These are phyloP conservation scores for Suillus americanus DNA, from an alignment of 768 basidiomycete genomes.

Conservation along the genomic window DNA sequence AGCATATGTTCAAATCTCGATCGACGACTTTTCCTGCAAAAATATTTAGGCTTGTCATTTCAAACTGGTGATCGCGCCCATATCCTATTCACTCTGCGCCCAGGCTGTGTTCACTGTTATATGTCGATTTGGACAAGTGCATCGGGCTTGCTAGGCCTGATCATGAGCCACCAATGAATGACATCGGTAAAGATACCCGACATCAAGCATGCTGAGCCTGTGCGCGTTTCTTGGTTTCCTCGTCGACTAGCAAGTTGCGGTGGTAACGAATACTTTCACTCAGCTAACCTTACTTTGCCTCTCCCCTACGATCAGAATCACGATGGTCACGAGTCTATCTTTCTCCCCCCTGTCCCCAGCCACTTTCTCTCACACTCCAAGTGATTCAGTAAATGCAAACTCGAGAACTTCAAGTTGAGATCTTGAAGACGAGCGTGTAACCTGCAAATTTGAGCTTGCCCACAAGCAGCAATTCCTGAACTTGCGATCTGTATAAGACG, in stretches of 20 bases:
- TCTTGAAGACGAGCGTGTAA: neutral
- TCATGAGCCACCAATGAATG: neutral
- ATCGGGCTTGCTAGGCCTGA: neutral
- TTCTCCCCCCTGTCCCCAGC: neutral
- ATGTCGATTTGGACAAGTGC: neutral
- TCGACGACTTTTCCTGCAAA: neutral
- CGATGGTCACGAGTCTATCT: neutral
- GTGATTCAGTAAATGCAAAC: neutral
- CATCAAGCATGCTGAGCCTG: neutral
- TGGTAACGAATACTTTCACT: neutral
- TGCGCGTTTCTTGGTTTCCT: neutral
- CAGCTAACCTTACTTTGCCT: neutral
- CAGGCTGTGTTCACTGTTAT: neutral
- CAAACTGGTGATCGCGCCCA: too few species aligned
- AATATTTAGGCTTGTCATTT: too few species aligned
- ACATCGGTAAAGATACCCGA: neutral
- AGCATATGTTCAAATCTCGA: neutral
- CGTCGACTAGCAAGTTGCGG: neutral
- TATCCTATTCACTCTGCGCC: too few species aligned
- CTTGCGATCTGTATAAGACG: neutral
- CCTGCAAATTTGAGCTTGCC: neutral
- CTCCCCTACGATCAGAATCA: too few species aligned
- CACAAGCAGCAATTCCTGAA: neutral
- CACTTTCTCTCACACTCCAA: neutral
- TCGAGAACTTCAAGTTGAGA: neutral